Percentiles rank a stretch among this genome's conserved stretches.
Conservation (phyloP, 148 eudicot genomes). For the Vaccinium vitisidaea region DNA sequence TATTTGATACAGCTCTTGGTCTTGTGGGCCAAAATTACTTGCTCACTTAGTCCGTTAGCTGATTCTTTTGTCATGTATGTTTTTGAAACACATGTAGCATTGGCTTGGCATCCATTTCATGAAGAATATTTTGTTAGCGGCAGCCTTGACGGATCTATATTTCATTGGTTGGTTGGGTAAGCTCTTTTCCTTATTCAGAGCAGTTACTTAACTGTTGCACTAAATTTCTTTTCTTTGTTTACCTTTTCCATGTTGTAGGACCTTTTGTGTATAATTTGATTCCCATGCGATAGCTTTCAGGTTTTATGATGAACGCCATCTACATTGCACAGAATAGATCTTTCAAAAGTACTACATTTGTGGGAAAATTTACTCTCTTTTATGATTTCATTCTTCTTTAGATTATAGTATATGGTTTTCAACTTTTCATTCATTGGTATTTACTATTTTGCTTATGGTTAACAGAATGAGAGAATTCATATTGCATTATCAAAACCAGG, state of each 20-base stretch:
- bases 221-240: not conserved
- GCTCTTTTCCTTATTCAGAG: conserved; percentile 18
- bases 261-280: not conserved
- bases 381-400: not conserved
- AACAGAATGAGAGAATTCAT: not conserved
- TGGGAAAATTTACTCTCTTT: not conserved
- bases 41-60: not conserved
- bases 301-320: not conserved
- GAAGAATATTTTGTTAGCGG: conserved; percentile 99
- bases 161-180: conserved; percentile 99
- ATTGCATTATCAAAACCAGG: not conserved
- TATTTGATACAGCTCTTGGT: not conserved
- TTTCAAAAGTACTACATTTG: not conserved
- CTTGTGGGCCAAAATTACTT: not conserved
- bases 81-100: conserved; percentile 44
- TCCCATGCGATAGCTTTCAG: not conserved
- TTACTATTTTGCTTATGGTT: not conserved
- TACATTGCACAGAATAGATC: not conserved
- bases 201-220: conserved; percentile 8
- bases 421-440: not conserved
- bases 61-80: conserved; percentile 3
- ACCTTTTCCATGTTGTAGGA: not conserved
- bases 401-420: not conserved
- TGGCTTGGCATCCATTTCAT: conserved; percentile 99
- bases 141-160: conserved; percentile 95